Percentiles rank a stretch among this genome's conserved stretches.
These are phyloP conservation scores for Colletotrichum musicola DNA, from an alignment of 2,329 filamentous ascomycete species.

Conservation along the genomic window DNA sequence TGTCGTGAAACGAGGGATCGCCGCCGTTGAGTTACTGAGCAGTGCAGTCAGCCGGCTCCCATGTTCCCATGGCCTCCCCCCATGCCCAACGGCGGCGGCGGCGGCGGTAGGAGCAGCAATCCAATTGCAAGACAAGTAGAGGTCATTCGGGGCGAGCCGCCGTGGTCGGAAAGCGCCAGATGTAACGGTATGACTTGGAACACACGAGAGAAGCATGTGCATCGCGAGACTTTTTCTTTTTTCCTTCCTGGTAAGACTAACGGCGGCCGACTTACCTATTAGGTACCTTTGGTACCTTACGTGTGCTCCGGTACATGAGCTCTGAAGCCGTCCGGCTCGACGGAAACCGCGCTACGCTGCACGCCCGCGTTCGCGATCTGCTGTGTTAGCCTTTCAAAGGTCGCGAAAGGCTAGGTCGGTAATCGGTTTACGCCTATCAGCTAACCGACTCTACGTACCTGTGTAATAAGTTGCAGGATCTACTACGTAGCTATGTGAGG, in stretches of 20 bases:
- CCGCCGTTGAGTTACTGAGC: neutral
- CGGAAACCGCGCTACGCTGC: no score
- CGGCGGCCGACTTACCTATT: neutral
- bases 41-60: no score
- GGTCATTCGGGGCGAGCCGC: neutral
- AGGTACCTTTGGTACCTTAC: neutral
- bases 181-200: neutral
- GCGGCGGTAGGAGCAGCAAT: neutral
- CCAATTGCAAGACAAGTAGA: neutral
- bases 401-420: no score
- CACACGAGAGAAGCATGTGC: neutral
- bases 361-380: no score
- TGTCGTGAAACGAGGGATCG: constrained; percentile 24
- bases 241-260: neutral
- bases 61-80: neutral
- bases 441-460: no score
- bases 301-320: neutral
- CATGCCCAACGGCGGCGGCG: neutral
- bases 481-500: no score
- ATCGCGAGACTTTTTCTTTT: neutral
- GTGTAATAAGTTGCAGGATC: no score
- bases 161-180: neutral
- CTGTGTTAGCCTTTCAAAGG: no score
- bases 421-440: no score
- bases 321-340: no score